phyloP scores from a whole-genome alignment of 2,329 filamentous ascomycete species.

The Pleochaeta shiraiana region DNA sequence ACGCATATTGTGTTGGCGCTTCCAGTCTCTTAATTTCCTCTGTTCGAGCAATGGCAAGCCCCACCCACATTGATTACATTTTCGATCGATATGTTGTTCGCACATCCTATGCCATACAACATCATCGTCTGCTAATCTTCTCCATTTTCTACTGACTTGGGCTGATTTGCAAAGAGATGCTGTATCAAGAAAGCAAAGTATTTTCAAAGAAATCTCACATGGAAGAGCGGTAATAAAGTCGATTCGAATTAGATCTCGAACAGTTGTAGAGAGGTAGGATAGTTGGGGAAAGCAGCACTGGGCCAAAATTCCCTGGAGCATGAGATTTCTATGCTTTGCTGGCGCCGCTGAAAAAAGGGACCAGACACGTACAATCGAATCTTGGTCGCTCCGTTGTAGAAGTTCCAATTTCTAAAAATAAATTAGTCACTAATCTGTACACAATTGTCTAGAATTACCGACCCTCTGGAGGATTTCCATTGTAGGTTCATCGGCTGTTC shows the following conservation, averaged over 20 bases:
- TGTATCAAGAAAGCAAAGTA: constrained; percentile 81
- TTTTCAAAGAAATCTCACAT: constrained; percentile 78
- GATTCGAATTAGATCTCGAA: constrained; percentile 90
- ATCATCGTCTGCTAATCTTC: constrained; percentile 81
- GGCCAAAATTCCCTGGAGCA: constrained; percentile 88
- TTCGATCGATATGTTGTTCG: constrained; percentile 85
- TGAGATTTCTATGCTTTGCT: constrained; percentile 79
- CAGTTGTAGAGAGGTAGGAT: constrained; percentile 73
- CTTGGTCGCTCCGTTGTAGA: constrained; percentile 66
- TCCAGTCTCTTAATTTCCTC: constrained; percentile 63
- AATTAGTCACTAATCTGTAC: not conserved
- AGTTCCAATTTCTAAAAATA: constrained; percentile 48
- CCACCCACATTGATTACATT: constrained; percentile 92
- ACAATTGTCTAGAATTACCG: constrained; percentile 20
- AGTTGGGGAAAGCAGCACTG: constrained; percentile 97
- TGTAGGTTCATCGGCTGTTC: constrained; percentile 81
- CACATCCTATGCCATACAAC: constrained; percentile 98
- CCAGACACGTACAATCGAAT: constrained; percentile 95
- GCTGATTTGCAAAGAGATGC: constrained; percentile 89
- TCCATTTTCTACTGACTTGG: constrained; percentile 79
- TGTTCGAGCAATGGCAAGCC: constrained; percentile 75
- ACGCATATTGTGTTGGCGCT: constrained; percentile 52
- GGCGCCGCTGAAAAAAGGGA: constrained; percentile 92
- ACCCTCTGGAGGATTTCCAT: constrained; percentile 90
- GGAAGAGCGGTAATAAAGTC: constrained; percentile 85